A percentile compares a stretch with the other conserved stretches of the same genome.
phyloP scores from a whole-genome alignment of 2,329 filamentous ascomycete genomes.

The Pseudopithomyces maydicus region DNA sequence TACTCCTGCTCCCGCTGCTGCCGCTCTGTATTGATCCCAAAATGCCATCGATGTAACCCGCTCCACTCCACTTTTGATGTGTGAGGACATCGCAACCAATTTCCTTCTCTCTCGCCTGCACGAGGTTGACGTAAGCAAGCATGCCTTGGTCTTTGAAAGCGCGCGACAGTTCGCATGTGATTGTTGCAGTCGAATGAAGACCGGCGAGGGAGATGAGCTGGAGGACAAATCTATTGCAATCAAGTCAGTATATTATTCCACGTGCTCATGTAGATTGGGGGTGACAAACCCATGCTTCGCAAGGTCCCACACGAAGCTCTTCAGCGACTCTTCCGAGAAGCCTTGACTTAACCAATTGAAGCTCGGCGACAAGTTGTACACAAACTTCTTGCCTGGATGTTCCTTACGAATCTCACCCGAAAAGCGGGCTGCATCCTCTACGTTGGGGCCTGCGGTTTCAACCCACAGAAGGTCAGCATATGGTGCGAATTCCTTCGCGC shows the following conservation, averaged over 20 bases:
- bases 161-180: conserved; percentile 75
- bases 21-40: conserved; percentile 89
- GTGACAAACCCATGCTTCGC: conserved; percentile 76
- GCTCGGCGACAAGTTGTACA: conserved; percentile 94
- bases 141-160: conserved; percentile 91
- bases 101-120: conserved; percentile 90
- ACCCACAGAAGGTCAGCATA: conserved; percentile 97
- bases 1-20: conserved; percentile 85
- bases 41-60: conserved; percentile 83
- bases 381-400: conserved; percentile 81
- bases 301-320: conserved; percentile 95
- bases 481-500: conserved; percentile 86
- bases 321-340: conserved; percentile 80
- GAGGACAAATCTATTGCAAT: conserved; percentile 58
- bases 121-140: conserved; percentile 94
- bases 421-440: conserved; percentile 76
- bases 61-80: conserved; percentile 86
- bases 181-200: conserved; percentile 66
- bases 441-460: conserved; percentile 88
- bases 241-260: conserved; percentile 15
- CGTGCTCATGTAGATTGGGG: conserved; percentile 38
- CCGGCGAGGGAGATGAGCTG: conserved; percentile 69
- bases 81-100: conserved; percentile 89
- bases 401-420: conserved; percentile 73
- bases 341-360: conserved; percentile 99